Conservation (phyloP, 345 rosid species). For the Pseudoturritis turrita region DNA sequence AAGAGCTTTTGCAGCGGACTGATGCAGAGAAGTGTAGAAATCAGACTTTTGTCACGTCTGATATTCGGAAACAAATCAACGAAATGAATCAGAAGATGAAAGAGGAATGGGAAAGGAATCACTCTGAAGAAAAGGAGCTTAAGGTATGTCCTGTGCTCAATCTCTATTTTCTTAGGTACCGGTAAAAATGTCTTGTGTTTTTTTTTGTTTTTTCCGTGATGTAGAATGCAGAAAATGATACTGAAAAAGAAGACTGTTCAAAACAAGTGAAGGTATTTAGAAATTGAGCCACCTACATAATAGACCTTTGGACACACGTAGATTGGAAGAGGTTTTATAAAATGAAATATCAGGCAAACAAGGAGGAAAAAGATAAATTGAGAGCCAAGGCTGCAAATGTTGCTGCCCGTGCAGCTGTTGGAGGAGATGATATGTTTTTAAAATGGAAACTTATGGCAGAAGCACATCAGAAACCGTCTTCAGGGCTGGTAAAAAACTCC, state of each 20-base stretch:
- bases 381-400: conserved; percentile 91
- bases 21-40: conserved; percentile 74
- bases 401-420: conserved; percentile 85
- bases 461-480: conserved; percentile 59
- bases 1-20: conserved; percentile 48
- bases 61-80: conserved; percentile 64
- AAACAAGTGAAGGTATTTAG: conserved; percentile 53
- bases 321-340: neutral
- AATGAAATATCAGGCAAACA: conserved; percentile 43
- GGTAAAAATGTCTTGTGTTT: neutral
- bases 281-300: conserved; percentile 4
- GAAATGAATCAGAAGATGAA: conserved; percentile 58
- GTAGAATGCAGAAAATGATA: conserved; percentile 52
- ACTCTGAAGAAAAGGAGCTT: conserved; percentile 74
- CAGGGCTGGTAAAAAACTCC: conserved; percentile 35
- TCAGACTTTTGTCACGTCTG: conserved; percentile 53
- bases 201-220: neutral
- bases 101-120: conserved; percentile 78
- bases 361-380: conserved; percentile 74
- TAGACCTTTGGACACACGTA: neutral
- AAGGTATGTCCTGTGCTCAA: conserved; percentile 33
- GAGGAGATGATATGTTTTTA: conserved; percentile 77
- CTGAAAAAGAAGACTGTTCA: conserved; percentile 58
- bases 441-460: conserved; percentile 98
- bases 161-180: neutral